Evolutionary conservation across 345 rosid species (phyloP).

Genomic region (Aquilaria malaccensis): DNA sequence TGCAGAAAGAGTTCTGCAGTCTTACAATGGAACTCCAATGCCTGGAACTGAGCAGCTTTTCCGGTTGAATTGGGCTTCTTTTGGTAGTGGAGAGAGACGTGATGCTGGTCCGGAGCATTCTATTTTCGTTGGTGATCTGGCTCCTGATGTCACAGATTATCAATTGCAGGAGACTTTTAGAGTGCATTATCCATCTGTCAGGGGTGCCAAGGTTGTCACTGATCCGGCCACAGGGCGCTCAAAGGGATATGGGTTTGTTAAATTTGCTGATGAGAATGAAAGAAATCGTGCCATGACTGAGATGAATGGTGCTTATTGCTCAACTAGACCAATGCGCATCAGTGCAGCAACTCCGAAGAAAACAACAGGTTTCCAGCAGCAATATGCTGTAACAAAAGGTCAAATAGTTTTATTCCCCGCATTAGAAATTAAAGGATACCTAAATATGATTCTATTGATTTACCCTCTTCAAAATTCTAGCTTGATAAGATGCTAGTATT

Average conservation of each 20-base stretch:
- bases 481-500: background rate
- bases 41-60: constrained; percentile 81
- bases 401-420: constrained; percentile 1
- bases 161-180: constrained; percentile 92
- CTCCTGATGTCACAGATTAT: constrained; percentile 92
- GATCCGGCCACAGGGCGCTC: constrained; percentile 97
- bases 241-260: constrained; percentile 95
- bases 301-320: constrained; percentile 92
- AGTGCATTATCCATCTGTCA: constrained; percentile 69
- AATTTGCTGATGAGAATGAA: constrained; percentile 84
- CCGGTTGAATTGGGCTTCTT: constrained; percentile 97
- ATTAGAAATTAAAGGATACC: too few relatives aligned
- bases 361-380: constrained; percentile 58
- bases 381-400: constrained; percentile 59
- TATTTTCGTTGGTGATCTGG: constrained; percentile 92
- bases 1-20: constrained; percentile 80
- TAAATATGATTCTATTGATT: too few relatives aligned
- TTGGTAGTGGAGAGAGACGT: constrained; percentile 83
- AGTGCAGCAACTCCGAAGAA: constrained; percentile 90
- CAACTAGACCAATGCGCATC: constrained; percentile 90
- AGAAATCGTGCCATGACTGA: constrained; percentile 90
- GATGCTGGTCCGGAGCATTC: constrained; percentile 97
- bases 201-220: constrained; percentile 99
- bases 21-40: constrained; percentile 83
- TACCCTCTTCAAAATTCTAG: too few relatives aligned